These are phyloP conservation scores for Pleurotus citrinopileatus DNA, from an alignment of 768 basidiomycete species.

Conservation along the genomic window DNA sequence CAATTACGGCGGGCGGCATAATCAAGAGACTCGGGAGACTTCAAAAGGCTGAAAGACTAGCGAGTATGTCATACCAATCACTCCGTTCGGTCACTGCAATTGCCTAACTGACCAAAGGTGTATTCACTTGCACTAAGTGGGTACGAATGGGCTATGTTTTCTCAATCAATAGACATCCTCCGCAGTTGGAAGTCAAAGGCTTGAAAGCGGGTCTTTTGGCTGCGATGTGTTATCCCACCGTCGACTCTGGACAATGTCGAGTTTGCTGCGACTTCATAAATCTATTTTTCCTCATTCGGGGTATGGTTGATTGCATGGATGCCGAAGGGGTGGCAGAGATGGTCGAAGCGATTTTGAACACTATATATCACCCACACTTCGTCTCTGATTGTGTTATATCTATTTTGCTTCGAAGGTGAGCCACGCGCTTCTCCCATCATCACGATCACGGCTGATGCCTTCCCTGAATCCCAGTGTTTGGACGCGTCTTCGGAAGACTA, in stretches of 20 bases:
- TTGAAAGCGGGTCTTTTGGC: slow-evolving; percentile 3
- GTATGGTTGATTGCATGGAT: slow-evolving; percentile 80
- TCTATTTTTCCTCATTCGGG: slow-evolving; percentile 69
- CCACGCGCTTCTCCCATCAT: background rate
- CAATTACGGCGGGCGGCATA: too few species aligned
- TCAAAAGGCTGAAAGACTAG: too few species aligned
- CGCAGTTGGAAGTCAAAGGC: background rate
- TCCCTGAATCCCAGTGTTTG: background rate
- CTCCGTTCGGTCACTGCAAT: too few species aligned
- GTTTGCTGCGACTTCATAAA: slow-evolving; percentile 76
- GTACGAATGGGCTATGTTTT: too few species aligned
- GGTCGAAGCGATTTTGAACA: slow-evolving; percentile 67
- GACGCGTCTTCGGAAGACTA: background rate
- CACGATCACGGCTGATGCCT: background rate
- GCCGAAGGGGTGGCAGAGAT: slow-evolving; percentile 52
- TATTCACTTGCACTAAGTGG: too few species aligned
- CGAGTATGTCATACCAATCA: too few species aligned
- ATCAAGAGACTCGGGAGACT: too few species aligned
- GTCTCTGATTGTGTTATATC: background rate
- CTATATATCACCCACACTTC: slow-evolving; percentile 58
- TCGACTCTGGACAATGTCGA: slow-evolving; percentile 42
- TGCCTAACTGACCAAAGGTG: too few species aligned
- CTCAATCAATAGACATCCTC: too few species aligned
- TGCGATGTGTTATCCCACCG: slow-evolving; percentile 10
- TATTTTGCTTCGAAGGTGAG: background rate